Percentiles rank a stretch among this genome's conserved stretches.
phyloP scores from a whole-genome alignment of 768 basidiomycete genomes.

The Exsudoporus frostii region DNA sequence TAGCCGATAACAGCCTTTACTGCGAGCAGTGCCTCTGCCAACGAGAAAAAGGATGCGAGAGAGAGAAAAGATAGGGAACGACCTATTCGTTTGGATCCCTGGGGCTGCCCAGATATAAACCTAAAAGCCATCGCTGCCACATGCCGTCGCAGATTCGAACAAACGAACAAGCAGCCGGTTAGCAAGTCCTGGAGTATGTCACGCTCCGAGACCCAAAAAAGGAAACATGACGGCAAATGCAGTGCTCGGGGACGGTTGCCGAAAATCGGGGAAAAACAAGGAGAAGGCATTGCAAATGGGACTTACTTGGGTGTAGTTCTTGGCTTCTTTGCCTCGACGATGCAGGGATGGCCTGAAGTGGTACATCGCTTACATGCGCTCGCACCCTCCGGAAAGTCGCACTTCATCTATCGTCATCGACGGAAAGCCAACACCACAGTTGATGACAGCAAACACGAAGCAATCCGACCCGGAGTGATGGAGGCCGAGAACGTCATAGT shows the following conservation, averaged over 20 bases:
- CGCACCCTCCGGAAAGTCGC: slow-evolving; percentile 69
- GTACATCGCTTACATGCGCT: slow-evolving; percentile 80
- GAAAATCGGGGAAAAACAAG: slow-evolving; percentile 4
- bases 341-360: slow-evolving; percentile 67
- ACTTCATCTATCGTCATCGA: slow-evolving; percentile 65
- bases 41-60: slow-evolving; percentile 9
- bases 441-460: slow-evolving; percentile 1
- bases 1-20: slow-evolving; percentile 9
- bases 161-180: slow-evolving; percentile 9
- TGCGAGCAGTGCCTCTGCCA: slow-evolving; percentile 14
- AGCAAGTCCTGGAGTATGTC: slow-evolving; percentile 18
- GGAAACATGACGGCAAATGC: slow-evolving; percentile 25
- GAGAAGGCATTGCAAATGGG: slow-evolving; percentile 13
- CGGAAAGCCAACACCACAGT: slow-evolving; percentile 17
- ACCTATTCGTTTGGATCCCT: slow-evolving; percentile 1
- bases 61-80: neutral
- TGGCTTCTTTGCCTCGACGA: slow-evolving; percentile 81
- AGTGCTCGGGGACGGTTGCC: slow-evolving; percentile 14
- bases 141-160: slow-evolving; percentile 15
- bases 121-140: slow-evolving; percentile 3
- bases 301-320: slow-evolving; percentile 81
- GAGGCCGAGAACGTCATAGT: slow-evolving; percentile 7
- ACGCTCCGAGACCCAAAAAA: slow-evolving; percentile 24
- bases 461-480: neutral
- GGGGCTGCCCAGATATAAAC: slow-evolving; percentile 12